Base-by-base conservation (phyloP, 208 protist genomes). In the Herpetomonas samuelpessoai region DNA sequence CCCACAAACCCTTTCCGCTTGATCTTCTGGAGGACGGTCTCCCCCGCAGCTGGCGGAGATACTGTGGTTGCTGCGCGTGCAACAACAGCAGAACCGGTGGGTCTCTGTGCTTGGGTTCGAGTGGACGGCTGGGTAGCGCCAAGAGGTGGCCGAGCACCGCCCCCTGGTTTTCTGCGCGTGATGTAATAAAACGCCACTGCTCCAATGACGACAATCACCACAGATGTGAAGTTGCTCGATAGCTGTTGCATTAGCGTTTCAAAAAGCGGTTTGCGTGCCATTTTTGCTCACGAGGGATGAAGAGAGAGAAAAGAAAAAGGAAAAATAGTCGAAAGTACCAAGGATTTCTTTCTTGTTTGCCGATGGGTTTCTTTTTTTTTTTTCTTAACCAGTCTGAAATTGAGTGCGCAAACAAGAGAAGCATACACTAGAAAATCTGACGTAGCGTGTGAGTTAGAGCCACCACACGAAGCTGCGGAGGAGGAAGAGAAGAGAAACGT, bases 141-240 rank as follows among this genome's bases (percentile, higher is more conserved):
- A 1, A 51, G 65, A 16, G 68, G 38, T 27, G 61, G 58, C 29
- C 77, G 27, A 3, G 59, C 50, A 2, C 62, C 59, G 12, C 46
- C 50, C 55, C 65, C 49, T 2, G 41, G 35, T 35, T 76, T 65
- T 31, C 66, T 68, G 51, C 45, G 45, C 14, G 54, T 53, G 51
- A 65, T 74, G 55, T 75, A 74, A 68, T 79, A 81, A 35, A 92
- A 54, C 44, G 71, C 71, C 18, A 86, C 74, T 0, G 79, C 84
- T 14, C 82, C 84, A 49, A 88, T 74, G 1, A 75, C 71, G 35
- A 80, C 49, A 2, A 73, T 70, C 6, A 89, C 58, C 9, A 86
- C 24, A 19, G 73, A 79, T n/a, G 67, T 76, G 22, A 77, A 65
- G 21, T 71, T 79, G 38, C 61, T 63, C 4, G 65, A 67, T 24